Conservation (phyloP, 805 yeast species). For the Ogataea pignaliae region DNA sequence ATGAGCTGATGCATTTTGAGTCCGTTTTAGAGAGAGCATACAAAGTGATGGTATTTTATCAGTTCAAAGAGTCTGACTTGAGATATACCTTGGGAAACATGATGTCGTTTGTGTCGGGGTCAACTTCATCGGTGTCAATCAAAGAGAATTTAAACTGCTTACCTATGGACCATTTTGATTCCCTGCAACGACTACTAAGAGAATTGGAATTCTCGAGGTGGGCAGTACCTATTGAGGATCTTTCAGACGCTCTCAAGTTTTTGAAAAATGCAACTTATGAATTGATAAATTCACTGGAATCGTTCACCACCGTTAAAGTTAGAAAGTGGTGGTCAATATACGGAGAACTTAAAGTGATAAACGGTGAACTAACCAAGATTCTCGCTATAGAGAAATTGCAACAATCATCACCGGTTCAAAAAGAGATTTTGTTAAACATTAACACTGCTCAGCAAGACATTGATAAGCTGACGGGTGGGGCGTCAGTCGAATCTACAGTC, state of each 20-base stretch:
- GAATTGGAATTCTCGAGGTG: slow-evolving; percentile 4
- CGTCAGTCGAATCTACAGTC: slow-evolving; percentile 3
- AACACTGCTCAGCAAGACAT: slow-evolving; percentile 12
- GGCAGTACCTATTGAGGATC: slow-evolving; percentile 6
- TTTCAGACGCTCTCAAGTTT: slow-evolving; percentile 12
- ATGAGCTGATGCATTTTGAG: slow-evolving; percentile 36
- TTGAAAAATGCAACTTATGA: slow-evolving; percentile 18
- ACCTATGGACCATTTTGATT: slow-evolving; percentile 1
- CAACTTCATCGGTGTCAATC: slow-evolving; percentile 1
- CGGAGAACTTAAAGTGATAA: slow-evolving; percentile 35
- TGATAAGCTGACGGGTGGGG: slow-evolving; percentile 10
- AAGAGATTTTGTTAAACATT: slow-evolving; percentile 1
- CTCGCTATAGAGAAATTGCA: slow-evolving; percentile 11
- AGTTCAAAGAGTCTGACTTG: slow-evolving; percentile 33
- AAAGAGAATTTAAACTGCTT: slow-evolving; percentile 6
- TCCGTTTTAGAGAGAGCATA: slow-evolving; percentile 31
- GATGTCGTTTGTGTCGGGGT: slow-evolving; percentile 9
- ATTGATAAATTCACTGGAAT: slow-evolving; percentile 29
- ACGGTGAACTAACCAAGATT: slow-evolving; percentile 26
- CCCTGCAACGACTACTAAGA: slow-evolving; percentile 2
- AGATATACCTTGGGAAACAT: slow-evolving; percentile 9
- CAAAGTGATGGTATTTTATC: slow-evolving; percentile 14
- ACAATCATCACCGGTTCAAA: background rate
- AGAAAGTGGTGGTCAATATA: slow-evolving; percentile 42
- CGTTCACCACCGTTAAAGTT: slow-evolving; percentile 32